A percentile compares a stretch with the other conserved stretches of the same genome.
These are phyloP conservation scores for Penicillium aurantiogriseum DNA, from an alignment of 2,329 filamentous ascomycete genomes.

Conservation along the genomic window DNA sequence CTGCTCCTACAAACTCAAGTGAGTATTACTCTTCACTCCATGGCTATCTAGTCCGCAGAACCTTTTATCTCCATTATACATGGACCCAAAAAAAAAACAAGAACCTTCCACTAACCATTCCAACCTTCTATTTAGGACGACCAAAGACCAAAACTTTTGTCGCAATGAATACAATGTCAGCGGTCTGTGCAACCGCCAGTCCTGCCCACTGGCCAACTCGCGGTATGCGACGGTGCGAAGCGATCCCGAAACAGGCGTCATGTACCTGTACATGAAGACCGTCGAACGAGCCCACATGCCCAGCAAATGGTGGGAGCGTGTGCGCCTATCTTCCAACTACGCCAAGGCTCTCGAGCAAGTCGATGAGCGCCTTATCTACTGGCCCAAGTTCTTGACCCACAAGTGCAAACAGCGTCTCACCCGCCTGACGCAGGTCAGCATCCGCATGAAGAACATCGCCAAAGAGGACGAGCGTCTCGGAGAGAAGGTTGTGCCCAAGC, in stretches of 20 bases:
- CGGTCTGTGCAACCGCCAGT: constrained; percentile 80
- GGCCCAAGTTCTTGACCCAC: constrained; percentile 87
- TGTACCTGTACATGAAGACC: constrained; percentile 97
- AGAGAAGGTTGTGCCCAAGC: constrained; percentile 80
- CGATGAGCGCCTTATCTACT: constrained; percentile 84
- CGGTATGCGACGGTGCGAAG: constrained; percentile 89
- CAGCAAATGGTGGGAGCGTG: constrained; percentile 89
- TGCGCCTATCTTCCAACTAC: constrained; percentile 88
- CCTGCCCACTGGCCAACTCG: constrained; percentile 85
- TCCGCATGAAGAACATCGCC: constrained; percentile 71
- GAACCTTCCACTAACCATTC: constrained; percentile 6
- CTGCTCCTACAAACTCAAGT: constrained; percentile 94
- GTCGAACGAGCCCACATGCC: constrained; percentile 85
- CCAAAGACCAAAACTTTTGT: constrained; percentile 89
- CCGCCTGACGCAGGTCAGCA: constrained; percentile 84
- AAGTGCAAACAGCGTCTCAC: constrained; percentile 97
- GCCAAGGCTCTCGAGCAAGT: constrained; percentile 83
- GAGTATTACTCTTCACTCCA: constrained; percentile 32
- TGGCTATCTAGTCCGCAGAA: not conserved
- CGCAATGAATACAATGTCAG: constrained; percentile 90
- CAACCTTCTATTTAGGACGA: constrained; percentile 55
- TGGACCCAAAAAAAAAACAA: constrained; percentile 8
- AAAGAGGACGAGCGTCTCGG: constrained; percentile 87
- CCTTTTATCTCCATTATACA: constrained; percentile 6
- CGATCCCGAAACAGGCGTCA: constrained; percentile 72